Evolutionary conservation across 108 stramenopile genomes (phyloP).

Genomic region (Skeletonema menzelii): DNA sequence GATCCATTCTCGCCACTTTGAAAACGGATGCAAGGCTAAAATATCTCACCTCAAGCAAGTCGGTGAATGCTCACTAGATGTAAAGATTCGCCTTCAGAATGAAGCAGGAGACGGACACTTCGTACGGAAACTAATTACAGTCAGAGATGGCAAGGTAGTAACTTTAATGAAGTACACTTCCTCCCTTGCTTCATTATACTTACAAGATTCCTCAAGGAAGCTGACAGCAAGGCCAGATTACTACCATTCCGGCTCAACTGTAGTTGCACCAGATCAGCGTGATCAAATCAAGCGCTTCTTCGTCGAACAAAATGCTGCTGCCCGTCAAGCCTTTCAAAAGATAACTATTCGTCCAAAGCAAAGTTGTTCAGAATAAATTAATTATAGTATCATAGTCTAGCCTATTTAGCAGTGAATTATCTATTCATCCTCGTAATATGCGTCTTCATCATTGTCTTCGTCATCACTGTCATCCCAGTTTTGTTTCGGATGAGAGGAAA

Average conservation of each 20-base stretch:
- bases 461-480: background rate
- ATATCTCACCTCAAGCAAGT: background rate
- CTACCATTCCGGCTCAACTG: background rate
- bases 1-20: background rate
- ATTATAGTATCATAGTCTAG: background rate
- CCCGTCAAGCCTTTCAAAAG: background rate
- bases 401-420: background rate
- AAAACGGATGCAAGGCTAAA: background rate
- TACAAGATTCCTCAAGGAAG: background rate
- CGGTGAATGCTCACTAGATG: background rate
- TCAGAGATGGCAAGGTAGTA: background rate
- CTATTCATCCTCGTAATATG: background rate
- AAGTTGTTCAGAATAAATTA: background rate
- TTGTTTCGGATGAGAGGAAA: background rate
- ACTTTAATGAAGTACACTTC: background rate
- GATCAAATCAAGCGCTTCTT: background rate
- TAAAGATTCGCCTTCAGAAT: background rate
- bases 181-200: background rate
- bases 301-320: background rate
- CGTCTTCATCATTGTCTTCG: background rate
- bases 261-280: background rate
- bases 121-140: background rate
- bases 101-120: background rate
- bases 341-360: background rate
- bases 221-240: background rate